Base-by-base conservation (phyloP, 192 early-diverging fungal genomes). In the Coemansia umbellata region DNA sequence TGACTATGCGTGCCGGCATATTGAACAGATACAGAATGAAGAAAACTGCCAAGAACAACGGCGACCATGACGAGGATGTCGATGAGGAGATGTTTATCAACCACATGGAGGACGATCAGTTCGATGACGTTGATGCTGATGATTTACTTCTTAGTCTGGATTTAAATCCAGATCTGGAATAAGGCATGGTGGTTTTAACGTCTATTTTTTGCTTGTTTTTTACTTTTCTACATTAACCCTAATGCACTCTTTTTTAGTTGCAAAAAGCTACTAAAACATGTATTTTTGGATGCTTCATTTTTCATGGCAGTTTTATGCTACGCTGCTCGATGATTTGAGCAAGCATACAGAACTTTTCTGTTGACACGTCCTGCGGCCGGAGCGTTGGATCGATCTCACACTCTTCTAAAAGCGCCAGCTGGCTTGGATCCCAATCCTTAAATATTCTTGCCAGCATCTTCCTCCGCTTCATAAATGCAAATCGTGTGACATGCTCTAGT, bases 401-500 rank as follows among this genome's bases (percentile, higher is more conserved):
- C 41, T 78, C 62, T n/a, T 75, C 74, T 4, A 85, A 60, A 54
- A 81, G 53, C 24, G 49, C 47, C 42, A 66, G 22, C 33, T 70
- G 28, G 31, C 55, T 55, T 44, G 63, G 36, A 55, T 80, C 50
- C 80, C 82, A 63, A 56, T 76, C 82, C 66, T 66, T 80, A 31
- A 81, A 63, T 36, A 78, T 87, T 19, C 82, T 60, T 1, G 81
- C 78, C 33, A 87, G 60, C 47, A 85, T 87, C 54, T 87, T 87
- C 36, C 85, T 69, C 32, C 84, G 58, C 58, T 86, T 85, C 55
- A 82, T 84, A 68, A 87, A 91, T 48, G 80, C 74, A 51, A 78
- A 82, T 23, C 85, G 62, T 15, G 78, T 63, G 4, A 87, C 62
- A 35, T 82, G 71, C 55, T 88, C 87, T 14, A 88, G 57, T n/a